A percentile compares a stretch with the other conserved stretches of the same genome.
Conservation (phyloP, 345 rosid species). For the Eucalyptus victrix region DNA sequence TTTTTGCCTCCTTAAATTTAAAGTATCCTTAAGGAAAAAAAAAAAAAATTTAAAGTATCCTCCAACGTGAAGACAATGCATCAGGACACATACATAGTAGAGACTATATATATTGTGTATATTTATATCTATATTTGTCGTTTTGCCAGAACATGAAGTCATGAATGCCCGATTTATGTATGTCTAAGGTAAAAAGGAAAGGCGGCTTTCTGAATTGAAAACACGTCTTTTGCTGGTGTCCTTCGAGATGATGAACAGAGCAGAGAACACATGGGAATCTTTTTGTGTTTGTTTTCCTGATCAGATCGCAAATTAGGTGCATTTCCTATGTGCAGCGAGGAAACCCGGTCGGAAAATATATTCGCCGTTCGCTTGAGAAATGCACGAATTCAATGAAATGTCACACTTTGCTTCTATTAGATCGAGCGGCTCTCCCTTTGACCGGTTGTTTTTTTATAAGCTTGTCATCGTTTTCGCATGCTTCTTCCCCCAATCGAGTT, state of each 20-base stretch:
- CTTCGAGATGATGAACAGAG: background rate
- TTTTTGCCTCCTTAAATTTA: background rate
- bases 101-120: background rate
- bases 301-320: background rate
- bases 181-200: background rate
- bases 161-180: background rate
- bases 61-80: background rate
- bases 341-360: background rate
- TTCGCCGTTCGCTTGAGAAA: background rate
- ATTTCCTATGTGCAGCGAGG: background rate
- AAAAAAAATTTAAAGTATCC: background rate
- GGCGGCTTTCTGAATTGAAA: background rate
- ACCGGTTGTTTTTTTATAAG: background rate
- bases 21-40: background rate
- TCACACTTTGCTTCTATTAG: accelerated
- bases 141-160: background rate
- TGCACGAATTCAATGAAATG: background rate
- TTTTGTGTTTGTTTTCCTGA: background rate
- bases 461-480: background rate
- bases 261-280: background rate
- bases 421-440: background rate
- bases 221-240: background rate
- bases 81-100: background rate
- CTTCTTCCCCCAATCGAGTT: background rate
- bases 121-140: background rate